Percentiles rank a stretch among this genome's conserved stretches.
phyloP scores from a whole-genome alignment of 2,329 filamentous ascomycete genomes.

The Paraconiothyrium sp. region DNA sequence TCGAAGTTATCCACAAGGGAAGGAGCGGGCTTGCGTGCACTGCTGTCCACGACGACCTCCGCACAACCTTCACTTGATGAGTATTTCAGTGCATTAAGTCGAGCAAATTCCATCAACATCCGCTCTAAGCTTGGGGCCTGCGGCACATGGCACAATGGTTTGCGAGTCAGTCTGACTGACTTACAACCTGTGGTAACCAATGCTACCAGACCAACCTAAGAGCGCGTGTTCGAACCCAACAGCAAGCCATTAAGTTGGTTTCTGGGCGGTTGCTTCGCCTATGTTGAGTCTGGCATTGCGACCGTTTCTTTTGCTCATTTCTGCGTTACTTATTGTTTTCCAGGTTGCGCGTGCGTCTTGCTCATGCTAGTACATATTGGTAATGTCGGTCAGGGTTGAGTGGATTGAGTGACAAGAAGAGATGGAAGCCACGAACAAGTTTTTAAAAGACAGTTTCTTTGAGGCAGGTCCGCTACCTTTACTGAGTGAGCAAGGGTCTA shows the following conservation, averaged over 20 bases:
- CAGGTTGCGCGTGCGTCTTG: background rate
- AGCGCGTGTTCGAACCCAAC: background rate
- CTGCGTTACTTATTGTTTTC: background rate
- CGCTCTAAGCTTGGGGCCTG: background rate
- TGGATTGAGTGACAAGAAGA: too few species aligned
- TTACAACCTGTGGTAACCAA: background rate
- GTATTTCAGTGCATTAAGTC: background rate
- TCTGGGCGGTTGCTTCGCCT: conserved; percentile 3
- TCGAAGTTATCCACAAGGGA: background rate
- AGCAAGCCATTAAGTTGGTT: background rate
- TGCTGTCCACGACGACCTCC: background rate
- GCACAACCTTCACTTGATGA: background rate
- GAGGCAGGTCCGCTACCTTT: too few species aligned
- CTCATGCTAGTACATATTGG: too few species aligned
- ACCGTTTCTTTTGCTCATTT: conserved; percentile 7
- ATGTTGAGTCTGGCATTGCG: background rate
- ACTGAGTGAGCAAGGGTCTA: too few species aligned
- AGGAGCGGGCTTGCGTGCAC: background rate
- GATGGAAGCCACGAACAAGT: too few species aligned
- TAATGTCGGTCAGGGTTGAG: too few species aligned
- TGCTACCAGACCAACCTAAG: background rate
- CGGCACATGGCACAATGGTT: background rate
- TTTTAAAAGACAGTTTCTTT: too few species aligned
- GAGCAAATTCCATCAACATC: background rate
- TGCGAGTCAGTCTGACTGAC: background rate